phyloP scores from a whole-genome alignment of 2,329 filamentous ascomycete genomes.

The Hypomyces rosellus region DNA sequence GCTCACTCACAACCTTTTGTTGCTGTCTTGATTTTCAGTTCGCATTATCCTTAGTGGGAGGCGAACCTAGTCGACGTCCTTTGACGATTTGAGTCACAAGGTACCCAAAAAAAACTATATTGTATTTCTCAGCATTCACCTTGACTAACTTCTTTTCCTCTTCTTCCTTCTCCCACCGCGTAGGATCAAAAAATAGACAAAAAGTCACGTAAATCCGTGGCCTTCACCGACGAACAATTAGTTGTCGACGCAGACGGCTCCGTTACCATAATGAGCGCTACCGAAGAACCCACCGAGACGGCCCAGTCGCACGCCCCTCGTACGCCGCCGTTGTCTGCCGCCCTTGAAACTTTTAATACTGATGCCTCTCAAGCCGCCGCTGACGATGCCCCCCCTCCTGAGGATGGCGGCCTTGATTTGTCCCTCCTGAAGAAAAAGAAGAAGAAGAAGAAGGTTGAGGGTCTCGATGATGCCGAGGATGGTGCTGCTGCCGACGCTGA shows the following conservation, averaged over 20 bases:
- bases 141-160: conserved; percentile 14
- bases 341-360: conserved; percentile 51
- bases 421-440: conserved; percentile 85
- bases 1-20: background rate
- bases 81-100: conserved; percentile 11
- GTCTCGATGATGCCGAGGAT: conserved; percentile 36
- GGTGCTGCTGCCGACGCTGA: conserved; percentile 39
- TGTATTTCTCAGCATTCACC: conserved; percentile 4
- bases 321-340: conserved; percentile 55
- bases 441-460: conserved; percentile 44
- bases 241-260: conserved; percentile 87
- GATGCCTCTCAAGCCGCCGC: conserved; percentile 34
- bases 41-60: background rate
- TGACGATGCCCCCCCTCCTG: conserved; percentile 40
- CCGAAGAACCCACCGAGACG: conserved; percentile 70
- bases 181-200: conserved; percentile 38
- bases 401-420: conserved; percentile 49
- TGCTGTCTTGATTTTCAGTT: background rate
- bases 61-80: background rate
- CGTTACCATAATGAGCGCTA: conserved; percentile 68
- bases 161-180: conserved; percentile 17
- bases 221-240: conserved; percentile 81
- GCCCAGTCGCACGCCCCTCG: conserved; percentile 71
- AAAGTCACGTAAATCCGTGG: conserved; percentile 86
- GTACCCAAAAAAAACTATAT: background rate